Evolutionary conservation across 2,329 filamentous ascomycete genomes (phyloP), one percentile per base, ranked within the genome.

Genomic region (Blastomyces percursus): DNA sequence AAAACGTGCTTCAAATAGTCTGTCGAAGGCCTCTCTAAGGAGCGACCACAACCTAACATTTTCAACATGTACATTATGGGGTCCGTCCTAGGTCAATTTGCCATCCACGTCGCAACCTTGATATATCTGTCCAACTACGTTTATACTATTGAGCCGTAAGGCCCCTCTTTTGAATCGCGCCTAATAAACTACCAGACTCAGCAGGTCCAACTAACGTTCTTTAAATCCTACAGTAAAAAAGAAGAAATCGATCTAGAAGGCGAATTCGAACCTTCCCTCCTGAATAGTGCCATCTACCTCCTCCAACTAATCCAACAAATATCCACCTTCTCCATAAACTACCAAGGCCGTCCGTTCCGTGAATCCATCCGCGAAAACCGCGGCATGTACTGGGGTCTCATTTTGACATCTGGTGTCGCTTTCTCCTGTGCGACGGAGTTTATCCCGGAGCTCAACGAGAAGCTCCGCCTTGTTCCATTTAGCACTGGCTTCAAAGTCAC

Each of bases 31-130:
- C 81, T 99, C 30, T 96, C 93, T 66, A 96, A 96, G 78, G 94
- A 99, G 77, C 89, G 94, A 48, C 94, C 94, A 0, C 94, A 99
- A 78, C 92, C 93, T 62, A 96, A 97, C 77, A 99, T 99, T 73
- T 97, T 97, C 82, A 99, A 99, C 79, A 84, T 91, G 60, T 99
- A 99, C 81, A 97, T 99, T 74, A 96, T 99, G 68, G 93, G 94
- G 52, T 96, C 92, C 21, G 94, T 99, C 64, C 86, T 99, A 42
- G 94, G 92, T 60, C 94, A 99, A 76, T 99, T 99, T 72, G 93
- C 93, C 46, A 86, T 99, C 61, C 94, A 99, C 75, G 96, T 97
- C 68, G 87, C 82, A 51, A 97, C 94, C 0, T 81, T 99, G 57
- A 92, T 99, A 73, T 99, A 96, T 77, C 88, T 99, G 68, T 91